phyloP scores from a whole-genome alignment of 768 basidiomycete genomes.

The Lentinula sp. region DNA sequence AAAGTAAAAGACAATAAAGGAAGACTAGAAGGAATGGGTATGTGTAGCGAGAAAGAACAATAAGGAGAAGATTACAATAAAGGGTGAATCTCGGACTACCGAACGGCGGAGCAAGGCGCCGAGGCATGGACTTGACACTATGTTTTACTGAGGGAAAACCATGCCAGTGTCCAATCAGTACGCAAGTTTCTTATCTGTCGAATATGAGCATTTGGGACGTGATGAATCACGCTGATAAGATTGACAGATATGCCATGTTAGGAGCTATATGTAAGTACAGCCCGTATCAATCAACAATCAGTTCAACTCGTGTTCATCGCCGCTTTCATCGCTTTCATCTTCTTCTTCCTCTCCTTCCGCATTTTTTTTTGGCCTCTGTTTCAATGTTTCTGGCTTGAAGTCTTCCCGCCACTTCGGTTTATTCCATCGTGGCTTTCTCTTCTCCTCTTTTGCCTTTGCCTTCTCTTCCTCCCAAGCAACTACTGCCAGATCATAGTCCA shows the following conservation, averaged over 20 bases:
- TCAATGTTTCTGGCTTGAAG: background rate
- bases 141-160: too few species aligned
- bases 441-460: background rate
- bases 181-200: background rate
- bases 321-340: background rate
- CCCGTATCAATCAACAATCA: background rate
- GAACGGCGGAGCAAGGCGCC: too few species aligned
- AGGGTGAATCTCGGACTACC: too few species aligned
- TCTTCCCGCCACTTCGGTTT: background rate
- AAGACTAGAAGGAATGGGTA: too few species aligned
- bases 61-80: too few species aligned
- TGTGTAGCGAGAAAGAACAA: too few species aligned
- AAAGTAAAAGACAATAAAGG: too few species aligned
- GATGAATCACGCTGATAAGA: background rate
- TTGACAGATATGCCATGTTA: background rate
- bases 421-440: background rate
- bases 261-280: background rate
- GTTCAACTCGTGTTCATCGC: background rate
- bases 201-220: background rate
- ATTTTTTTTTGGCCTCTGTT: background rate
- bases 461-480: background rate
- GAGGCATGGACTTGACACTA: too few species aligned
- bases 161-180: background rate
- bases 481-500: background rate
- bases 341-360: background rate